Evolutionary conservation across 345 rosid genomes (phyloP).

Genomic region (Raphanus sativus): DNA sequence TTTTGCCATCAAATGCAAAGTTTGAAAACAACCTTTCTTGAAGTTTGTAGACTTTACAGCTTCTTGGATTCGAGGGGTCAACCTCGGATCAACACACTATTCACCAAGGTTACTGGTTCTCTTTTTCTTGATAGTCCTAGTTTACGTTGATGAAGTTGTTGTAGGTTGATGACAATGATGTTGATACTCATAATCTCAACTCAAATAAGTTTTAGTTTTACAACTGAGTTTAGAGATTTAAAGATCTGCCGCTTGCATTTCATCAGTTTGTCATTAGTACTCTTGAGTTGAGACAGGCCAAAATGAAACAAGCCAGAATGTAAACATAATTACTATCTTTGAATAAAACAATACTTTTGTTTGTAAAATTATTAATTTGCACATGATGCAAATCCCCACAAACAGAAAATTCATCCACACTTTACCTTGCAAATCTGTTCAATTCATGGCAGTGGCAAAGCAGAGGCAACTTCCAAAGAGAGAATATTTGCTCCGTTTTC

Average conservation of each 20-base stretch:
- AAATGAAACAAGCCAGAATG: too few relatives aligned
- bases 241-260: not conserved
- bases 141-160: not conserved
- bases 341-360: too few relatives aligned
- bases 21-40: not conserved
- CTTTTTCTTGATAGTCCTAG: not conserved
- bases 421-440: not conserved
- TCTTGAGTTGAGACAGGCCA: too few relatives aligned
- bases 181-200: not conserved
- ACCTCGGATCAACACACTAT: not conserved
- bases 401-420: too few relatives aligned
- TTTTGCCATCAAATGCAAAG: not conserved
- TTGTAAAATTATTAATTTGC: too few relatives aligned
- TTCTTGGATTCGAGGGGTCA: not conserved
- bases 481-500: constrained; percentile 53
- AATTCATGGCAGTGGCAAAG: constrained; percentile 54
- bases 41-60: not conserved
- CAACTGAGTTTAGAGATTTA: not conserved
- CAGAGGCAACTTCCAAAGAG: constrained; percentile 76
- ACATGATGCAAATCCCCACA: too few relatives aligned
- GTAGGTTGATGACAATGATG: not conserved
- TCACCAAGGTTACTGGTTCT: not conserved
- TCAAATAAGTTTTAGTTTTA: not conserved
- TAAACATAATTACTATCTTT: too few relatives aligned
- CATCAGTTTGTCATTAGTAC: not conserved